These are phyloP conservation scores for Taxillus chinensis DNA, from an alignment of 164 flowering plant species.

Conservation along the genomic window DNA sequence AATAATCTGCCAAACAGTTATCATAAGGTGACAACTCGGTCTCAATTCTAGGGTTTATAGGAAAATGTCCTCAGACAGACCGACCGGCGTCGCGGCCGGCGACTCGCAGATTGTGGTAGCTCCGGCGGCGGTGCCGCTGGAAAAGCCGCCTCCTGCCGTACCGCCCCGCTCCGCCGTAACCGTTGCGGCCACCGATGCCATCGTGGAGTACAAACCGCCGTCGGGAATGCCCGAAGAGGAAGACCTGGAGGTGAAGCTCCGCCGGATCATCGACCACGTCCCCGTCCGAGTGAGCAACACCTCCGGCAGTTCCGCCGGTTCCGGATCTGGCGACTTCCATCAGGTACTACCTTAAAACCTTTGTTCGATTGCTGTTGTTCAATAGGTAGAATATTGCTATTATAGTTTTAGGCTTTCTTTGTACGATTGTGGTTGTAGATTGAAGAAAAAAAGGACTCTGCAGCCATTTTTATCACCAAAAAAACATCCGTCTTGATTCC, in stretches of 20 bases:
- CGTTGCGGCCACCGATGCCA: conserved; percentile 32
- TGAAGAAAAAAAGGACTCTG: too few relatives aligned
- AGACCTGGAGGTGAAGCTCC: conserved; percentile 89
- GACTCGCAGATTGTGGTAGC: conserved; percentile 33
- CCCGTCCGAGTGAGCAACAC: conserved; percentile 97
- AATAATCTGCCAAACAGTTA: not conserved
- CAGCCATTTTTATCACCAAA: too few relatives aligned
- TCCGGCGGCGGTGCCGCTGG: conserved; percentile 23
- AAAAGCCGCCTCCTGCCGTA: conserved; percentile 37
- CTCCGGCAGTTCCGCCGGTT: conserved; percentile 99
- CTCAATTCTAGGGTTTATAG: conserved; percentile 14
- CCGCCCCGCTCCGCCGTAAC: conserved; percentile 33
- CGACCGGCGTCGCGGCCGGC: conserved; percentile 25
- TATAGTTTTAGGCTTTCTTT: too few relatives aligned
- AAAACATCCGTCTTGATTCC: too few relatives aligned
- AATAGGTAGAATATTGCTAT: not conserved
- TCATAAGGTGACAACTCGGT: not conserved
- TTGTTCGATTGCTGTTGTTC: not conserved
- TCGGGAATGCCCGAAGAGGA: conserved; percentile 57
- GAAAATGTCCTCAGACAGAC: conserved; percentile 24
- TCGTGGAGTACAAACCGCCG: conserved; percentile 67
- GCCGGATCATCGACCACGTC: conserved; percentile 79
- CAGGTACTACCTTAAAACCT: conserved; percentile 37
- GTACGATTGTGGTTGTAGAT: too few relatives aligned
- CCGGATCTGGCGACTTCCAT: conserved; percentile 98